These are phyloP conservation scores for Didymella glomerata DNA, from an alignment of 2,329 filamentous ascomycete species.

Conservation along the genomic window DNA sequence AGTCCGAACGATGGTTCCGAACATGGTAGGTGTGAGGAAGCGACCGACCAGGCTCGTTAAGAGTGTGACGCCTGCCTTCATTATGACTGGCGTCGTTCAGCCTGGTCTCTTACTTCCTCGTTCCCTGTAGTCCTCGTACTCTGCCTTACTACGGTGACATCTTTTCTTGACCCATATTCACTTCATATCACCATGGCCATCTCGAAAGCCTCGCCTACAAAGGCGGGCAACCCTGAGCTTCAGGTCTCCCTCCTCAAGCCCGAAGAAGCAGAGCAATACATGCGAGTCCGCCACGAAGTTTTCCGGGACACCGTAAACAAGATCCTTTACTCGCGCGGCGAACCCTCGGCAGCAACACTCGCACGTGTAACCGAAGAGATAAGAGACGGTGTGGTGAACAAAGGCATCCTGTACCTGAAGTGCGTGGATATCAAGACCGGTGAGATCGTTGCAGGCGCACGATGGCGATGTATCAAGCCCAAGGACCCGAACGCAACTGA, in stretches of 20 bases:
- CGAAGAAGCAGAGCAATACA: slow-evolving; percentile 42
- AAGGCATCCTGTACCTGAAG: slow-evolving; percentile 41
- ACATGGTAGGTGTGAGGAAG: slow-evolving; percentile 2
- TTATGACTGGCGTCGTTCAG: background rate
- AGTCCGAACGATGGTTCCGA: slow-evolving; percentile 20
- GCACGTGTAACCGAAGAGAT: slow-evolving; percentile 33
- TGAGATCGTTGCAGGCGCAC: slow-evolving; percentile 42
- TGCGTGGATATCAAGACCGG: slow-evolving; percentile 38
- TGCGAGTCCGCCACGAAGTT: slow-evolving; percentile 43
- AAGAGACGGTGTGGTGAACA: slow-evolving; percentile 33
- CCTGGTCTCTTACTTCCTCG: background rate
- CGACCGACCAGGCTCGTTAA: slow-evolving; percentile 10
- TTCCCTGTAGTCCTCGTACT: background rate
- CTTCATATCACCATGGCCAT: background rate
- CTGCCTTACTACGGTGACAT: background rate
- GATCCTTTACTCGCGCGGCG: slow-evolving; percentile 43
- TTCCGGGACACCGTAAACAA: slow-evolving; percentile 47
- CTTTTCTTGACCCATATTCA: background rate
- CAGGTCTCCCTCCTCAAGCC: slow-evolving; percentile 39
- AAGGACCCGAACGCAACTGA: slow-evolving; percentile 25
- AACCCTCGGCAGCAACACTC: slow-evolving; percentile 40
- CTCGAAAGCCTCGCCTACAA: slow-evolving; percentile 6
- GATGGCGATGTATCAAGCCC: slow-evolving; percentile 40
- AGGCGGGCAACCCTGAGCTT: slow-evolving; percentile 39
- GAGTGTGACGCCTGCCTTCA: slow-evolving; percentile 11